phyloP scores from a whole-genome alignment of 441 rosid species.

The Pelargonium fulgidum region DNA sequence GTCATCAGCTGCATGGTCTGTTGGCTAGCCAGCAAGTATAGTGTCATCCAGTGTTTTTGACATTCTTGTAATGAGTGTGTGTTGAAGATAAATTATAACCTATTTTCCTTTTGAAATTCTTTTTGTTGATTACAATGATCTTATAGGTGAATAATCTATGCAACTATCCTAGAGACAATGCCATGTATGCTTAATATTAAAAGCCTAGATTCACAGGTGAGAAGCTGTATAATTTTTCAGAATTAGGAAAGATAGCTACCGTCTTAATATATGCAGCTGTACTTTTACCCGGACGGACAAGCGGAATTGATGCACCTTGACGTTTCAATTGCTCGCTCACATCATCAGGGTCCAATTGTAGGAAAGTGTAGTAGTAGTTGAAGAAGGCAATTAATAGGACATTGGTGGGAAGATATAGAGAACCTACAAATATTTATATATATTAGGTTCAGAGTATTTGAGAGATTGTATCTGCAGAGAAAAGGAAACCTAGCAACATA shows the following conservation, averaged over 20 bases:
- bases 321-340: constrained; percentile 93
- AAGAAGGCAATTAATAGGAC: constrained; percentile 89
- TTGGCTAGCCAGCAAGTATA: no score
- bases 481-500: background rate
- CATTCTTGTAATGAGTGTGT: no score
- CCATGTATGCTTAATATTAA: background rate
- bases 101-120: no score
- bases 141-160: no score
- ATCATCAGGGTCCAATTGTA: constrained; percentile 95
- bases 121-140: no score
- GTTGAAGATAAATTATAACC: no score
- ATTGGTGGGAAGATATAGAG: constrained; percentile 86
- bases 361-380: constrained; percentile 96
- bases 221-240: background rate
- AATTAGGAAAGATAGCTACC: constrained; percentile 33
- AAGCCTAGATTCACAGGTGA: background rate
- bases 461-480: background rate
- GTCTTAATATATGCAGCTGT: constrained; percentile 80
- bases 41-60: no score
- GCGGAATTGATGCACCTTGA: constrained; percentile 95
- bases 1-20: no score
- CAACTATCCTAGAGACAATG: no score
- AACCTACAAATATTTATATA: constrained; percentile 42
- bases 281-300: constrained; percentile 94
- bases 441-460: constrained; percentile 11